A percentile compares a stretch with the other conserved stretches of the same genome.
Evolutionary conservation across 176 grass and related monocot species (phyloP).

Genomic region (Cenchrus americanus): DNA sequence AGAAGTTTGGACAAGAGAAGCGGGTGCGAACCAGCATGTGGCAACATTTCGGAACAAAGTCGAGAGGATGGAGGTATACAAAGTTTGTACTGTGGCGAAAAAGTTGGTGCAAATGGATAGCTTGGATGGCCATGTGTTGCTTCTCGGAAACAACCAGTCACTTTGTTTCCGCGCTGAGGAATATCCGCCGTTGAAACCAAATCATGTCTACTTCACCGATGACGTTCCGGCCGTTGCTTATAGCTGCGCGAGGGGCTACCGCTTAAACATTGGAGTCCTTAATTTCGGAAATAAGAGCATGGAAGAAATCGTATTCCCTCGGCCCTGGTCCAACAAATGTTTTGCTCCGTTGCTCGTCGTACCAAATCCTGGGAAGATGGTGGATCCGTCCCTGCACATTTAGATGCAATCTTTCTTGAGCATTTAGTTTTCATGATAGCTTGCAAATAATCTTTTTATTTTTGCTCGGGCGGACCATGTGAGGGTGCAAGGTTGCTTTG

Average conservation of each 20-base stretch:
- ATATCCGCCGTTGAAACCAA: background rate
- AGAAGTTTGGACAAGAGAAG: background rate
- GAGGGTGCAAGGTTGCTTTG: too few species aligned
- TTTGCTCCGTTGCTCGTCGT: background rate
- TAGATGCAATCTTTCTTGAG: background rate
- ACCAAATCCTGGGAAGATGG: slow-evolving; percentile 7
- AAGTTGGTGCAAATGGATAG: background rate
- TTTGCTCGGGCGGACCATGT: too few species aligned
- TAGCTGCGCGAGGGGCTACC: background rate
- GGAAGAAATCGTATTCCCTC: slow-evolving; percentile 1
- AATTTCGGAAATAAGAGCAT: background rate
- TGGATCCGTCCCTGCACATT: background rate
- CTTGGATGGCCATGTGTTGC: background rate
- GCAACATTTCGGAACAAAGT: background rate
- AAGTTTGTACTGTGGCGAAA: background rate
- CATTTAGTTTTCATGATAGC: too few species aligned
- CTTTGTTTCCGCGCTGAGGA: too few species aligned
- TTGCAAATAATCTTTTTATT: too few species aligned
- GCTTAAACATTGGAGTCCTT: background rate
- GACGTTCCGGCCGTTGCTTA: background rate
- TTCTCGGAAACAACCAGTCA: background rate
- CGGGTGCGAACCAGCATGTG: background rate
- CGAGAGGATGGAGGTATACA: background rate
- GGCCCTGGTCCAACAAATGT: background rate
- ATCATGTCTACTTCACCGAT: background rate